phyloP scores from a whole-genome alignment of 768 basidiomycete genomes.

The Leucosporidium yakuticum region DNA sequence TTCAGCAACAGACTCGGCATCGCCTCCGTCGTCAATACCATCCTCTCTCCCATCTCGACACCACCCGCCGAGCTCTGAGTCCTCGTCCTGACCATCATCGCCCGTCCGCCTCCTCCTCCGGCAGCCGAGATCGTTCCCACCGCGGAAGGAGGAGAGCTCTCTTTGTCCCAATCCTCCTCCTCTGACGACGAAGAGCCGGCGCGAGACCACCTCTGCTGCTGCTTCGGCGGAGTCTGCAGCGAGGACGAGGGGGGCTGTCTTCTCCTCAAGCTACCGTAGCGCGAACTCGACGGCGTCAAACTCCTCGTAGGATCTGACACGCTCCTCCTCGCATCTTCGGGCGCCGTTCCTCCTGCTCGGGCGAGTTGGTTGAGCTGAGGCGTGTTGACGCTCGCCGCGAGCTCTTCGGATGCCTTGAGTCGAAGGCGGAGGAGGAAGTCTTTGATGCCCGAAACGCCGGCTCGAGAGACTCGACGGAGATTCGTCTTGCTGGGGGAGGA shows the following conservation, averaged over 20 bases:
- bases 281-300: background rate
- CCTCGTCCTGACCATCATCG: background rate
- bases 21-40: conserved; percentile 27
- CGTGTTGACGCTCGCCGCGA: background rate
- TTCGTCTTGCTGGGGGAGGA: background rate
- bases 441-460: conserved; percentile 24
- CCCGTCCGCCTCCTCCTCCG: background rate
- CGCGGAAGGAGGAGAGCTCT: conserved; percentile 4
- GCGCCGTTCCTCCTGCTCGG: background rate
- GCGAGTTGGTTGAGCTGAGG: background rate
- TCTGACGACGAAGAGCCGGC: background rate
- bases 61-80: conserved; percentile 9
- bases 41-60: background rate
- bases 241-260: background rate
- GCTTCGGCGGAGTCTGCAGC: background rate
- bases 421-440: conserved; percentile 28
- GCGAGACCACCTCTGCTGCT: too few species aligned
- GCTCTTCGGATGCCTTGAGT: conserved; percentile 21
- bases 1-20: conserved; percentile 30
- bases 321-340: conserved; percentile 4
- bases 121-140: background rate
- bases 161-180: conserved; percentile 10
- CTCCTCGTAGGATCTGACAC: background rate
- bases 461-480: conserved; percentile 18
- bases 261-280: background rate